Evolutionary conservation across 768 basidiomycete genomes (phyloP).

Genomic region (Lactarius hatsudake): DNA sequence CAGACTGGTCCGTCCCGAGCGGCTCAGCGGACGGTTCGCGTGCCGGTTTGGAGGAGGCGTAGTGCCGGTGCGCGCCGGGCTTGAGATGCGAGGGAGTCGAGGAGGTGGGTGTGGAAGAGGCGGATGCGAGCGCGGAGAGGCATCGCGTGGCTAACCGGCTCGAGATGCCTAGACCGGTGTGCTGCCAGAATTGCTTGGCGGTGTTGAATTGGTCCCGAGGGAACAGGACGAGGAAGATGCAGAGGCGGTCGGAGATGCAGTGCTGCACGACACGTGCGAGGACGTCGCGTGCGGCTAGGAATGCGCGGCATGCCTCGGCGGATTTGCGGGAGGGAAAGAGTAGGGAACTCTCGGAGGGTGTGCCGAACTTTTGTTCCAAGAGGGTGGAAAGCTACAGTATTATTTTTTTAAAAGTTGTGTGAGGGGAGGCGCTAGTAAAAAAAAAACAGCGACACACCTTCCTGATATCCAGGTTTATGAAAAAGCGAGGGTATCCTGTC

Average conservation of each 20-base stretch:
- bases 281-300: slow-evolving; percentile 55
- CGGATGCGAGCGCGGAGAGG: slow-evolving; percentile 55
- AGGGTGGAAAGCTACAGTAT: slow-evolving; percentile 65
- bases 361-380: slow-evolving; percentile 76
- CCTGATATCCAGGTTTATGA: slow-evolving; percentile 80
- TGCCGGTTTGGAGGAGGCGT: slow-evolving; percentile 43
- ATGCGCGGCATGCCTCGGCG: slow-evolving; percentile 74
- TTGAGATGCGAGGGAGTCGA: slow-evolving; percentile 5
- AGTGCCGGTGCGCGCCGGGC: slow-evolving; percentile 52
- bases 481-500: slow-evolving; percentile 92
- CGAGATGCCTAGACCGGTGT: slow-evolving; percentile 86
- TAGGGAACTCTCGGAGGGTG: slow-evolving; percentile 68
- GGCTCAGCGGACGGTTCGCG: slow-evolving; percentile 34
- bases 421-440: background rate
- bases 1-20: slow-evolving; percentile 58
- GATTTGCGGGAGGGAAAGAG: slow-evolving; percentile 71
- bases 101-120: slow-evolving; percentile 34
- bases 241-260: slow-evolving; percentile 46
- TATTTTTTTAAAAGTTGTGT: no score
- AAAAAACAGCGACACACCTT: slow-evolving; percentile 49
- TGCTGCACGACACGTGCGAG: slow-evolving; percentile 64
- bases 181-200: slow-evolving; percentile 96
- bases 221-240: slow-evolving; percentile 83
- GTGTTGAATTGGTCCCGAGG: slow-evolving; percentile 54
- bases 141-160: slow-evolving; percentile 84